Percentiles rank a stretch among this genome's conserved stretches.
Evolutionary conservation across 148 eudicot species (phyloP).

Genomic region (Vaccinium darrowii): DNA sequence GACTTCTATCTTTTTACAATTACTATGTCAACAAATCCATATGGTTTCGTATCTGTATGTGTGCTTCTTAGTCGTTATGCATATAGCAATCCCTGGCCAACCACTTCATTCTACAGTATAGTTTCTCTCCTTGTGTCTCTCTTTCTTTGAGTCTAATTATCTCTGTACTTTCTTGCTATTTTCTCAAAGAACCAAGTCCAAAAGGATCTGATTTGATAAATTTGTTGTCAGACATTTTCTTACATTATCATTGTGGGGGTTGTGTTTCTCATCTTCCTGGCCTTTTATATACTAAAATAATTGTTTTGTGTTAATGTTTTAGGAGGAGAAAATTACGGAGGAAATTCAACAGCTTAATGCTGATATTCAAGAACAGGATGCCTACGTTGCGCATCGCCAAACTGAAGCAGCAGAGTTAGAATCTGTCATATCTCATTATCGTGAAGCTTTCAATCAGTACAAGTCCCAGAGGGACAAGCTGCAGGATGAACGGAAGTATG

Average conservation of each 20-base stretch:
- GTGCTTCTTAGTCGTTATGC: not conserved
- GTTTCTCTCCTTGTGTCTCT: not conserved
- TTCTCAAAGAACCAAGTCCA: not conserved
- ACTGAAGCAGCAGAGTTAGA: constrained; percentile 46
- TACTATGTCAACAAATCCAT: not conserved
- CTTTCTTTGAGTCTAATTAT: not conserved
- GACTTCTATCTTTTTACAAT: not conserved
- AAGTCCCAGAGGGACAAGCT: constrained; percentile 74
- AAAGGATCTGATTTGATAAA: not conserved
- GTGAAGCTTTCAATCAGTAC: constrained; percentile 49
- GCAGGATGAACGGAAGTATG: constrained; percentile 90
- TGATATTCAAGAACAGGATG: constrained; percentile 63
- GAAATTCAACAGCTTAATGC: constrained; percentile 65
- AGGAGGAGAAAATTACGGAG: constrained; percentile 68
- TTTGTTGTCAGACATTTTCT: not conserved
- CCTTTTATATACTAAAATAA: not conserved
- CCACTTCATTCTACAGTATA: not conserved
- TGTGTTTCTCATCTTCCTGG: not conserved
- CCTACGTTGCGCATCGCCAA: constrained; percentile 47
- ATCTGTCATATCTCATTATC: constrained; percentile 47
- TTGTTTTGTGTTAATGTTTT: constrained; percentile 21
- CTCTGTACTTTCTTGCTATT: not conserved
- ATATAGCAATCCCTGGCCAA: not conserved
- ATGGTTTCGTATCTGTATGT: not conserved
- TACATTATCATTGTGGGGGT: not conserved